Evolutionary conservation across 2,329 filamentous ascomycete genomes (phyloP), one percentile per base, ranked within the genome.

Genomic region (Helotiales sp.): DNA sequence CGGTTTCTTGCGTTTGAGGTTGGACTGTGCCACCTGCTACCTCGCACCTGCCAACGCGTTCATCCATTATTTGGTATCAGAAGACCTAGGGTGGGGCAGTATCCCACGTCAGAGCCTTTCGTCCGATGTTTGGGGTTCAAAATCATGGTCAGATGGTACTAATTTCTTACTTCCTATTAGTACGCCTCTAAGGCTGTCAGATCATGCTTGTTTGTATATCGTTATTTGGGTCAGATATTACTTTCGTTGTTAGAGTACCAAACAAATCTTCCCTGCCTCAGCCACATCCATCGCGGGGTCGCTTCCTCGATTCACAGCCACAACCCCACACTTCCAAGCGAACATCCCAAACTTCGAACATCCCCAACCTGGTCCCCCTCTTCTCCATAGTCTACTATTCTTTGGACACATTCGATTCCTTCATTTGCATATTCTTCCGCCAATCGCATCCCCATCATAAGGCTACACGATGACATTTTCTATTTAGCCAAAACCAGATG

Each of bases 311-410:
- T 12, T 24, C 12, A 9, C 22, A 44, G 40, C 40, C 40, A 44
- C 40, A 44, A 44, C 40, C 40, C 40, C 40, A 44, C 40, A 44
- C 34, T n/a, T n/a, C n/a, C n/a, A n/a, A n/a, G n/a, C n/a, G n/a
- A n/a, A n/a, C n/a, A n/a, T n/a, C n/a, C n/a, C n/a, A n/a, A n/a
- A n/a, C n/a, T n/a, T n/a, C n/a, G n/a, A n/a, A n/a, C 27, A 2
- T 31, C 19, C 15, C 30, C 15, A 10, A 7, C 17, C 12, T 27
- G 5, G 17, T 30, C 22, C 40, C 15, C 22, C 22, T 38, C 50
- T 30, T 38, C 7, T 31, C 25, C 50, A 33, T n/a, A 44, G 24
- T 6, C 19, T n/a, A 10, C 31, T 12, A 25, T 38, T 25, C 19
- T 44, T 22, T 10, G 25, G 38, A 42, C 50, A 52, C 38, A 5